Evolutionary conservation across 2,329 filamentous ascomycete genomes (phyloP).

Genomic region (Allantophomopsis lycopodina): DNA sequence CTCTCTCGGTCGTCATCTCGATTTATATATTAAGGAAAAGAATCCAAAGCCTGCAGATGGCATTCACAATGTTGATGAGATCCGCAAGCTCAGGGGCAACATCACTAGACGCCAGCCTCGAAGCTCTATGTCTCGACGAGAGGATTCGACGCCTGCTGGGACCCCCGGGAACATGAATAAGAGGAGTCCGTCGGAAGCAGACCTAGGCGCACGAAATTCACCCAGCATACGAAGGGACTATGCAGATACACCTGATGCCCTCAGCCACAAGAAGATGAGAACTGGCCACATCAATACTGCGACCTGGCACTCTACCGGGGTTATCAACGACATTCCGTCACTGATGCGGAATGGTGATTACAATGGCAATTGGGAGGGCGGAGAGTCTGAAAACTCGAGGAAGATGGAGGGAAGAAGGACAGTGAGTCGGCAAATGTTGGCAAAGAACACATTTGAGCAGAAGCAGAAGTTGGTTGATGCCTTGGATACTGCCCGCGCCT

Average conservation of each 20-base stretch:
- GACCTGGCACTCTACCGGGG: conserved; percentile 64
- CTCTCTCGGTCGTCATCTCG: conserved; percentile 82
- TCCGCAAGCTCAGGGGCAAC: conserved; percentile 65
- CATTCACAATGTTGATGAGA: conserved; percentile 80
- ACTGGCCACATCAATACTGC: conserved; percentile 23
- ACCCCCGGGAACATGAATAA: conserved; percentile 24
- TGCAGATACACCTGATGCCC: conserved; percentile 5
- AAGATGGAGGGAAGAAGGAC: conserved; percentile 18
- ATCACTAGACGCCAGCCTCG: conserved; percentile 81
- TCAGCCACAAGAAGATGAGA: conserved; percentile 1
- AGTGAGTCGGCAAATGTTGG: conserved; percentile 33
- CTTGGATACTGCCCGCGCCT: conserved; percentile 65
- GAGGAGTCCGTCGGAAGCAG: conserved; percentile 18
- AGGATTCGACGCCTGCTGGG: conserved; percentile 43
- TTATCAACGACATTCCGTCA: conserved; percentile 58
- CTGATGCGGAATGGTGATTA: conserved; percentile 32
- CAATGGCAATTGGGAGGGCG: conserved; percentile 18
- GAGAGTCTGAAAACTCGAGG: conserved; percentile 14
- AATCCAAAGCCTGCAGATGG: conserved; percentile 83
- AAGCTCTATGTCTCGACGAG: conserved; percentile 38
- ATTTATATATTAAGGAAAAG: conserved; percentile 86
- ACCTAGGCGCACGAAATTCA: conserved; percentile 16
- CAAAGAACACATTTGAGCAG: conserved; percentile 42
- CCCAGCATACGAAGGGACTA: conserved; percentile 3
- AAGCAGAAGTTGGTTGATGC: conserved; percentile 54